Evolutionary conservation across 1,284 basidiomycete species (phyloP), one percentile per base, ranked within the genome.

Genomic region (Athelia sp.): DNA sequence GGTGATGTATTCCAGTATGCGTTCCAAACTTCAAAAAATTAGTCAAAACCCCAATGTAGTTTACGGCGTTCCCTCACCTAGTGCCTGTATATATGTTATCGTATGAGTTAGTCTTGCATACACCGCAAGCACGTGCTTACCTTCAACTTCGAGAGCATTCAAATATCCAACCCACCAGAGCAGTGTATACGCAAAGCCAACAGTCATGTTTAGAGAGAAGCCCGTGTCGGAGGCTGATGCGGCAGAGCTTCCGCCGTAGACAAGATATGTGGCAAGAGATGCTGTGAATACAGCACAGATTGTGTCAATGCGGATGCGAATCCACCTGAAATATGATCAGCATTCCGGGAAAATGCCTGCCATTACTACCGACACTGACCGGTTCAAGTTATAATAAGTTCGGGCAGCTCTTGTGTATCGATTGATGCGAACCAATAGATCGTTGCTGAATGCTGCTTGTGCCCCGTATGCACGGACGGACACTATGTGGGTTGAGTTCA

Each of bases 381-480:
- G 66, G 56, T 80, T 82, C 48, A 83, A 62, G 52, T 82, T 76
- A 56, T 76, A 82, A 55, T 73, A 79, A 2, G 71, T 71, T 36
- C 76, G 61, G 2, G 71, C 72, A 1, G 73, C 64, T 34, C 73
- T 67, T 1, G 70, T 68, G 57, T 75, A 81, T 32, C 65, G 66
- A 54, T 83, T 70, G 42, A 82, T 74, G 14, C 74, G 67, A 3
- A 58, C 54, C 47, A 69, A 59, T 2, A 75, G 73, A 55, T 79
- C 74, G n/a, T 56, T 43, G 48, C 62, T 69, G 65, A 82, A 81
- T 1, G 64, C 55, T 21, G 63, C 49, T 58, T 83, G 72, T 15
- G 76, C 78, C 4, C 74, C 74, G 56, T 79, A 83, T 10, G 81
- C 81, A 21, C 83, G 75, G 46, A 86, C 77, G 3, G 82, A 84